Conservation (phyloP, 352 stramenopile genomes). For the Phytophthora vignae region DNA sequence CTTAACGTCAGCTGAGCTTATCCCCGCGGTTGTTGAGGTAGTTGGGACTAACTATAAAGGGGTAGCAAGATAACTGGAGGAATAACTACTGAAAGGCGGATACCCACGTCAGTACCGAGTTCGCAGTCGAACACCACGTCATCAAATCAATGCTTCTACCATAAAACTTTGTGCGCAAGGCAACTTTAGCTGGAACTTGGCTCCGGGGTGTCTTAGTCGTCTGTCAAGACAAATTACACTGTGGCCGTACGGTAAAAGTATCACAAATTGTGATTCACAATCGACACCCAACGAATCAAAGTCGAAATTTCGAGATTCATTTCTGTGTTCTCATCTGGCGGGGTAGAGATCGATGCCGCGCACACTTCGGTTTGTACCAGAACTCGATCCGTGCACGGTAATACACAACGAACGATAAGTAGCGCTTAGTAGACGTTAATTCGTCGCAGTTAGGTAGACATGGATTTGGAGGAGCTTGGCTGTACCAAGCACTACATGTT, state of each 20-base stretch:
- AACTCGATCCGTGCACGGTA: too few relatives aligned
- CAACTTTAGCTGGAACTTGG: too few relatives aligned
- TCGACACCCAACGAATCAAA: neutral
- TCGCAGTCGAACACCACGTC: neutral
- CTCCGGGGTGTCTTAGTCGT: too few relatives aligned
- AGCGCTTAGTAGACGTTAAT: neutral
- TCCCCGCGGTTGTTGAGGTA: too few relatives aligned
- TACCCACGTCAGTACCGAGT: neutral
- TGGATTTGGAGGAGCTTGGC: neutral
- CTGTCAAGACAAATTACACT: too few relatives aligned
- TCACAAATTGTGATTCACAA: too few relatives aligned
- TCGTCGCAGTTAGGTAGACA: neutral
- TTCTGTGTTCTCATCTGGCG: neutral
- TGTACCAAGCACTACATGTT: neutral
- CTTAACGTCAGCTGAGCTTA: constrained; percentile 24
- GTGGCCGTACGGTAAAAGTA: too few relatives aligned
- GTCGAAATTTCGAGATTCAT: neutral
- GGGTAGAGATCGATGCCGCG: too few relatives aligned
- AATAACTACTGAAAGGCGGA: neutral
- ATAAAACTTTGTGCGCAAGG: too few relatives aligned
- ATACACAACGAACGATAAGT: neutral
- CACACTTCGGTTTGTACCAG: too few relatives aligned
- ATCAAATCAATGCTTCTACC: neutral
- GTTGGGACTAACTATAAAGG: too few relatives aligned
- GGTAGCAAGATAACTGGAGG: neutral